Conservation (phyloP, 1,284 basidiomycete species). For the Cryptococcus jaspeensis region DNA sequence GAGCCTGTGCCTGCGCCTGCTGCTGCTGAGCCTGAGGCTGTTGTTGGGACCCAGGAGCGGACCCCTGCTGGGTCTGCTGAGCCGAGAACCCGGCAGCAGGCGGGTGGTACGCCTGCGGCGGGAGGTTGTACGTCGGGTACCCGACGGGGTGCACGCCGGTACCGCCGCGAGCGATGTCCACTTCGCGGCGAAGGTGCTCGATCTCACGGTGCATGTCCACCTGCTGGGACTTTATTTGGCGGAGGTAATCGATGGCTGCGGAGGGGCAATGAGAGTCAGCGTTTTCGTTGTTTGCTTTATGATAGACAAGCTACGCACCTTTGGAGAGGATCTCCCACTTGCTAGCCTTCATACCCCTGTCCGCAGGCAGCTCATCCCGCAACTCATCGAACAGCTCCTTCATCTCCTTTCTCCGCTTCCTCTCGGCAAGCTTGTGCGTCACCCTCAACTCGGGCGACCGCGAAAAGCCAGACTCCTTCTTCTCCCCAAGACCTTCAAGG, state of each 20-base stretch:
- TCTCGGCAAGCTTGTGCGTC: constrained; percentile 90
- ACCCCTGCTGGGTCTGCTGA: neutral
- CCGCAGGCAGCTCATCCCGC: constrained; percentile 81
- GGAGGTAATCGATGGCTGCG: constrained; percentile 75
- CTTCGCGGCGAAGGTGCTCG: constrained; percentile 71
- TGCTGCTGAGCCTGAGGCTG: neutral
- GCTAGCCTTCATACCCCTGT: constrained; percentile 88
- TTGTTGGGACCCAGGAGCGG: neutral
- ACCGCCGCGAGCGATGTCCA: constrained; percentile 46
- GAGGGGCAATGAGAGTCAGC: neutral
- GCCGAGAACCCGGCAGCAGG: neutral
- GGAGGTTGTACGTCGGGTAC: constrained; percentile 13
- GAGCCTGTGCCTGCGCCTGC: neutral
- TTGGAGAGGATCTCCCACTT: constrained; percentile 97
- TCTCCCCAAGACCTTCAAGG: constrained; percentile 7
- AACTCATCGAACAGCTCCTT: constrained; percentile 94
- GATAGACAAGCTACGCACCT: constrained; percentile 59
- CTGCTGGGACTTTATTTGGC: constrained; percentile 69
- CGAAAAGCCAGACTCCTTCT: constrained; percentile 75
- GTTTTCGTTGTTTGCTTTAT: neutral
- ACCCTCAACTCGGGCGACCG: constrained; percentile 88
- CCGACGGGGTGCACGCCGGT: constrained; percentile 9
- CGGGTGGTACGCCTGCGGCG: constrained; percentile 2
- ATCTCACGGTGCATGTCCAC: constrained; percentile 73
- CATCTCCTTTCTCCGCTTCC: constrained; percentile 95